Conservation (phyloP, 805 yeast genomes). For the Priceomyces fermenticarens region DNA sequence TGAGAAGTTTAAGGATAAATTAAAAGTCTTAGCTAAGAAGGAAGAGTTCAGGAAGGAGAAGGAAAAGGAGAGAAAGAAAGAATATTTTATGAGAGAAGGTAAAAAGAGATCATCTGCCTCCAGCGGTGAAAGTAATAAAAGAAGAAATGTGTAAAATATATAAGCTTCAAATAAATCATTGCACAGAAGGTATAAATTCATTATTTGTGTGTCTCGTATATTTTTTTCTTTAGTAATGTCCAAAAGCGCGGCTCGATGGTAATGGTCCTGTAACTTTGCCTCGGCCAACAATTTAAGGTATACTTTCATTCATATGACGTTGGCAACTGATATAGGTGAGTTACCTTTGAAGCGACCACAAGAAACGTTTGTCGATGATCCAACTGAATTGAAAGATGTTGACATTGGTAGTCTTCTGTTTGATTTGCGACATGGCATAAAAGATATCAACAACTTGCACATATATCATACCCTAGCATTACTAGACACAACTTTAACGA, state of each 20-base stretch:
- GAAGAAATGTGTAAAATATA: conserved; percentile 21
- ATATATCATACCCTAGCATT: conserved; percentile 32
- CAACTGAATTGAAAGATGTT: conserved; percentile 31
- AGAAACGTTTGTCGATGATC: conserved; percentile 42
- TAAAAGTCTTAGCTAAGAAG: conserved; percentile 71
- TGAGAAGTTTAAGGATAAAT: conserved; percentile 70
- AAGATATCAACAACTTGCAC: conserved; percentile 34
- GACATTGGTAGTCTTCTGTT: conserved; percentile 30
- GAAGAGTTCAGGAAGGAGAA: conserved; percentile 70
- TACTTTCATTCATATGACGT: conserved; percentile 66
- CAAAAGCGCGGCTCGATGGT: too few relatives aligned
- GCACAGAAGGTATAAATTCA: background rate
- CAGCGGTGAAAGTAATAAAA: conserved; percentile 27
- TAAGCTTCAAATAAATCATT: background rate
- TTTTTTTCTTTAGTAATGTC: too few relatives aligned
- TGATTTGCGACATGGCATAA: conserved; percentile 27
- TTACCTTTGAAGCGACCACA: conserved; percentile 35
- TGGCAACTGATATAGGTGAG: conserved; percentile 14
- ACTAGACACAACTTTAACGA: conserved; percentile 25
- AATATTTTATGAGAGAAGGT: conserved; percentile 71
- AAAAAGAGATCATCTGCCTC: conserved; percentile 53
- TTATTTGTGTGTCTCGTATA: too few relatives aligned
- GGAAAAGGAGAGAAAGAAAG: conserved; percentile 83
- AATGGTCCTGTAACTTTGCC: conserved; percentile 2
- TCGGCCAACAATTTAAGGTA: conserved; percentile 90